phyloP scores from a whole-genome alignment of 441 rosid species.

The Eruca vesicaria region DNA sequence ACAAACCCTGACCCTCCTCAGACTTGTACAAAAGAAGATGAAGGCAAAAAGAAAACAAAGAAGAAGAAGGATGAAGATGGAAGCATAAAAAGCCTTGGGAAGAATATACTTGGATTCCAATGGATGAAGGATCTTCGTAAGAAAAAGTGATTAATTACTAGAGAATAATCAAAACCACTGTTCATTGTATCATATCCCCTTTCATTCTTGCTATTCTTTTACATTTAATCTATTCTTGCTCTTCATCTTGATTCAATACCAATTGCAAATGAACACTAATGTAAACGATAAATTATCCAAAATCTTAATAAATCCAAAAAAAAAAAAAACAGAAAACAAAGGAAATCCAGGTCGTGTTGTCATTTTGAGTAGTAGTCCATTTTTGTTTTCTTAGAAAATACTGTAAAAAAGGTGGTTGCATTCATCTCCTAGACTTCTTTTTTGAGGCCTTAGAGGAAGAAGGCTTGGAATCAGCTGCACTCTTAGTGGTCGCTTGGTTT shows the following conservation, averaged over 20 bases:
- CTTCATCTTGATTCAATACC: background rate
- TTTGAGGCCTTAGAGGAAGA: slow-evolving; percentile 35
- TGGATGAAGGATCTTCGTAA: slow-evolving; percentile 72
- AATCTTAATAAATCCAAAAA: slow-evolving; percentile 9
- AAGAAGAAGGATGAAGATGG: slow-evolving; percentile 35
- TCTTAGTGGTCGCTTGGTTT: slow-evolving; percentile 49
- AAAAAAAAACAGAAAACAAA: background rate
- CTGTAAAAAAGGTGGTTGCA: background rate
- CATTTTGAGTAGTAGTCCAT: background rate
- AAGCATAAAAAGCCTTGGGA: slow-evolving; percentile 39
- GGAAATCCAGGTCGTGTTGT: background rate
- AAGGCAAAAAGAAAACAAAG: slow-evolving; percentile 14
- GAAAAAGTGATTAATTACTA: slow-evolving; percentile 39
- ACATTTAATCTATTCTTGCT: background rate
- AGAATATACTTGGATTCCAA: slow-evolving; percentile 43
- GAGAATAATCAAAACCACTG: background rate
- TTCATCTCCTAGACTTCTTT: slow-evolving; percentile 38
- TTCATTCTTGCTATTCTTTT: background rate
- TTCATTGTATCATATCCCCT: background rate
- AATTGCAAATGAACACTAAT: background rate
- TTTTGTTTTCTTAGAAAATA: background rate
- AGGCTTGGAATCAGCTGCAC: slow-evolving; percentile 28
- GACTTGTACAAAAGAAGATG: slow-evolving; percentile 8
- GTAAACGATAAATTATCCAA: slow-evolving; percentile 14
- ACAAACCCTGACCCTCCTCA: slow-evolving; percentile 50